Evolutionary conservation across 352 stramenopile species (phyloP).

Genomic region (Pythium dissimile): DNA sequence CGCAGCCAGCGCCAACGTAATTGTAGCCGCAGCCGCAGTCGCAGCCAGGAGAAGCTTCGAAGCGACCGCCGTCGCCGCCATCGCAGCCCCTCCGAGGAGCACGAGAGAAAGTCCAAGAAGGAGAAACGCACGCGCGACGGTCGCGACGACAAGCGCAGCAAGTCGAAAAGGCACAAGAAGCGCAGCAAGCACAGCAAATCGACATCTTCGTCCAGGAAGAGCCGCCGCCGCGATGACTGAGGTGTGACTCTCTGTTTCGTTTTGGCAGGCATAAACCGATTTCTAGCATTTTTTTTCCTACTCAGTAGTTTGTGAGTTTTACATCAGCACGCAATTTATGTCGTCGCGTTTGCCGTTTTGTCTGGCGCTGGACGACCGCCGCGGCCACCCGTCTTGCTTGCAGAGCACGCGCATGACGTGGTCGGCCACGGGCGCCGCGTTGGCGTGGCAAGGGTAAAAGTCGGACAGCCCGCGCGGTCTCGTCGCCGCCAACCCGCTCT

Average conservation of each 20-base stretch:
- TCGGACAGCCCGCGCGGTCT: constrained; percentile 11
- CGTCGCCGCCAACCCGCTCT: background rate
- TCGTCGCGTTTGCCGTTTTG: constrained; percentile 7
- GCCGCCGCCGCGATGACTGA: constrained; percentile 25
- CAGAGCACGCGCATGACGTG: constrained; percentile 7
- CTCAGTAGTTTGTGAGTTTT: background rate
- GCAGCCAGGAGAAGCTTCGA: constrained; percentile 23
- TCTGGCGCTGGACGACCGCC: background rate
- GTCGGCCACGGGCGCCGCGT: constrained; percentile 12
- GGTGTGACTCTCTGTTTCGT: constrained; percentile 11
- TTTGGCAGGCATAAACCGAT: constrained; percentile 7
- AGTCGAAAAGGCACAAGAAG: constrained; percentile 41
- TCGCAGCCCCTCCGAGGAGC: constrained; percentile 6
- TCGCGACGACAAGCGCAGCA: constrained; percentile 31
- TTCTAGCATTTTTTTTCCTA: constrained; percentile 1
- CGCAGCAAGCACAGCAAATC: constrained; percentile 33
- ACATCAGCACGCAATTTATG: constrained; percentile 18
- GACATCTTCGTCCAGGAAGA: constrained; percentile 18
- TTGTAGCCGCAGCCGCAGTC: constrained; percentile 25
- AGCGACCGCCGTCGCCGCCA: constrained; percentile 19
- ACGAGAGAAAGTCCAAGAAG: background rate
- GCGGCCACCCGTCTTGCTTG: constrained; percentile 18
- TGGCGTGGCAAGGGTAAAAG: constrained; percentile 34
- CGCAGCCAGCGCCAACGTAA: background rate
- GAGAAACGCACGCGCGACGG: background rate